These are phyloP conservation scores for Fusarium mundagurra DNA, from an alignment of 2,329 filamentous ascomycete genomes.

Conservation along the genomic window DNA sequence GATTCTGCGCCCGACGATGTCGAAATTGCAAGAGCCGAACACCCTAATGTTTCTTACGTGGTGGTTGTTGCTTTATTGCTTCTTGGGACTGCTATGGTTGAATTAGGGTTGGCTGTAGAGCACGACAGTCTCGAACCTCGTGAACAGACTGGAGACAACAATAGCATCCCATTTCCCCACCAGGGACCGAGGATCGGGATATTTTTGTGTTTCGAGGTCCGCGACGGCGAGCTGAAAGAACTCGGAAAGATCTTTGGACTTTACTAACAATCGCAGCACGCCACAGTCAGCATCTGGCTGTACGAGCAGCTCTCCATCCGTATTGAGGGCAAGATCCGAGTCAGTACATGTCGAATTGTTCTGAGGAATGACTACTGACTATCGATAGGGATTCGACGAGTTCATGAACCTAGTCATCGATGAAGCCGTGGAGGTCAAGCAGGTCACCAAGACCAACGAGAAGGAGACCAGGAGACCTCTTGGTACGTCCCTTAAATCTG, in stretches of 20 bases:
- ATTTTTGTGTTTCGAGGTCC: background rate
- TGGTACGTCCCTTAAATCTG: constrained; percentile 63
- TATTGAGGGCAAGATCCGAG: constrained; percentile 96
- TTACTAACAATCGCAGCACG: constrained; percentile 62
- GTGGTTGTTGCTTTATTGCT: background rate
- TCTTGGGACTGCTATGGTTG: background rate
- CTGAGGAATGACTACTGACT: background rate
- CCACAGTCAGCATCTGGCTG: constrained; percentile 92
- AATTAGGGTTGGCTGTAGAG: background rate
- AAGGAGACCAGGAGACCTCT: constrained; percentile 81
- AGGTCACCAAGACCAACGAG: constrained; percentile 79
- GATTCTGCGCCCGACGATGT: background rate
- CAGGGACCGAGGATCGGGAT: background rate
- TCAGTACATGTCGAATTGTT: constrained; percentile 55
- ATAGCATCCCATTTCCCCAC: background rate
- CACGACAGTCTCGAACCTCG: background rate
- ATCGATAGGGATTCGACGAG: constrained; percentile 89
- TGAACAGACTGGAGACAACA: background rate
- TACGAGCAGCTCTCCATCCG: constrained; percentile 95
- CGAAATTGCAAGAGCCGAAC: background rate
- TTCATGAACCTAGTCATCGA: constrained; percentile 99
- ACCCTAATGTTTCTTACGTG: background rate
- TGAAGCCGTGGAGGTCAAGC: constrained; percentile 91
- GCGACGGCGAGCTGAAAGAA: background rate
- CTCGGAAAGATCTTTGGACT: background rate